Evolutionary conservation across 2,329 filamentous ascomycete genomes (phyloP), one percentile per base, ranked within the genome.

Genomic region (Fusarium subglutinans): DNA sequence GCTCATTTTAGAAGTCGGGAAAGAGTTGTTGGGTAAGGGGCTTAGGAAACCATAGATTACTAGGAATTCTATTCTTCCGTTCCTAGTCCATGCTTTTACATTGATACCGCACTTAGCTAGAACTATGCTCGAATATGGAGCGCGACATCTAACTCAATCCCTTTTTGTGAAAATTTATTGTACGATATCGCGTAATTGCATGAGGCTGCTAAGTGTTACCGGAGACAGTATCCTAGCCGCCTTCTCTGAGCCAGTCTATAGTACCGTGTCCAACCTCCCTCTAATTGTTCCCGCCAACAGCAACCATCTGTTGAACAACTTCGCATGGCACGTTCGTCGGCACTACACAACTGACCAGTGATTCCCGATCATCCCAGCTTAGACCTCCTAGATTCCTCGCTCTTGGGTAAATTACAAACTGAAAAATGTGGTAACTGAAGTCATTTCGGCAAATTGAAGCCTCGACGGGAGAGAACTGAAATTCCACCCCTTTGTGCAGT

Each of bases 1-100:
- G 58, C 81, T 94, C 50, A 79, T 94, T 22, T 70, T 63, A 4
- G 88, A 90, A 77, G 83, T 90, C n/a, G 88, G 87, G 5, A 69
- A 66, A 9, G 87, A 88, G 75, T 72, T 90, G 43, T 72, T 90
- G 8, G 86, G 85, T 0, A 88, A 86, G 67, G 88, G 88, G 3
- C 78, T 90, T 8, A 79, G 79, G 63, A 83, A 78, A 72, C 78
- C 79, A 48, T 83, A 68, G 45, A 24, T 17, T 33, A 26, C 47
- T 33, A 2, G 15, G 6, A 37, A 26, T 53, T 22, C 12, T 26
- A 15, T 26, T 37, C 12, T 37, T 53, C 48, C 17, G 6, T 15
- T 53, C n/a, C 20, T 37, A 26, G 6, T 53, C 9, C 17, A 37
- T 50, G 8, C 7, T 37, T 53, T 11, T 50, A 33, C 8, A 18